Percentiles rank a stretch among this genome's conserved stretches.
These are phyloP conservation scores for Bipolaris cookei DNA, from an alignment of 2,329 filamentous ascomycete genomes.

Conservation along the genomic window DNA sequence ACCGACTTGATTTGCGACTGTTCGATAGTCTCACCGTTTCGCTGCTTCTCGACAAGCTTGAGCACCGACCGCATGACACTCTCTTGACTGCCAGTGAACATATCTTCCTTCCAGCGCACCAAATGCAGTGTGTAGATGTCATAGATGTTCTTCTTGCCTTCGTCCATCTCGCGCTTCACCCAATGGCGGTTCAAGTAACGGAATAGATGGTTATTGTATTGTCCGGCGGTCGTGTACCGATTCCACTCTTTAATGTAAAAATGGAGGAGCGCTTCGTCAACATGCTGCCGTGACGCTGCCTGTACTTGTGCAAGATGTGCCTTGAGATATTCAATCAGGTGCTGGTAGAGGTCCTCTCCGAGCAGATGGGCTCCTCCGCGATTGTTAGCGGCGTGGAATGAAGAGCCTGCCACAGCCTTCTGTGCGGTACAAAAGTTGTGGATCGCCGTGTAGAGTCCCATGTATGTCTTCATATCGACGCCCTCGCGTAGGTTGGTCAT, in stretches of 20 bases:
- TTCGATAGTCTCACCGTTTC: slow-evolving; percentile 97
- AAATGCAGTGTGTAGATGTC: slow-evolving; percentile 97
- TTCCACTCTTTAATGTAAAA: slow-evolving; percentile 99
- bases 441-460: slow-evolving; percentile 96
- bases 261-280: slow-evolving; percentile 84
- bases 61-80: slow-evolving; percentile 96
- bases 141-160: slow-evolving; percentile 97
- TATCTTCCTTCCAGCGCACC: slow-evolving; percentile 91
- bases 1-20: slow-evolving; percentile 96
- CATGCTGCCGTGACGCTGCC: slow-evolving; percentile 75
- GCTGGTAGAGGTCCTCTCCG: slow-evolving; percentile 93
- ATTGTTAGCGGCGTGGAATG: slow-evolving; percentile 61
- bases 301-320: slow-evolving; percentile 75
- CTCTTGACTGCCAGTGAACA: slow-evolving; percentile 81
- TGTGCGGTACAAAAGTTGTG: slow-evolving; percentile 99
- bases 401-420: slow-evolving; percentile 75
- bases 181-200: slow-evolving; percentile 96
- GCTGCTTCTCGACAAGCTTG: slow-evolving; percentile 94
- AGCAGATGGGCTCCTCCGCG: slow-evolving; percentile 90
- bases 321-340: slow-evolving; percentile 84
- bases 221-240: slow-evolving; percentile 91
- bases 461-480: slow-evolving; percentile 95
- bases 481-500: slow-evolving; percentile 92
- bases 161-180: slow-evolving; percentile 98
- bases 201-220: slow-evolving; percentile 98